Evolutionary conservation across 768 basidiomycete species (phyloP).

Genomic region (Roridomyces roridus): DNA sequence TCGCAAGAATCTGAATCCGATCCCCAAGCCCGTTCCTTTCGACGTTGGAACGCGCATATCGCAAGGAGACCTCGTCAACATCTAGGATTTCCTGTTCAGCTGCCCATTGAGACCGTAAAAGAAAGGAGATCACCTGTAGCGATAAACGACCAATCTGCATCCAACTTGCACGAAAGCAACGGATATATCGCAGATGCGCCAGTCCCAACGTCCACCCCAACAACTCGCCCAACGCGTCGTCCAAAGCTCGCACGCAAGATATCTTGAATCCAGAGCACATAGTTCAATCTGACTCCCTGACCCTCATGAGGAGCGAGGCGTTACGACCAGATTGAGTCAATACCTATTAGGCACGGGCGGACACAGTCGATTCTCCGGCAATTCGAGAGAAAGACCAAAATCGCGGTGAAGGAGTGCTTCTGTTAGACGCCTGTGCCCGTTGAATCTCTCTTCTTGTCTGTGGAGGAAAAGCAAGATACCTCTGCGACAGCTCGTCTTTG

Average conservation of each 20-base stretch:
- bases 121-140: constrained; percentile 63
- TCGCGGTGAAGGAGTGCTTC: constrained; percentile 78
- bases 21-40: constrained; percentile 56
- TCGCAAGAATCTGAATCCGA: constrained; percentile 55
- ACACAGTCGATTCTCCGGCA: constrained; percentile 80
- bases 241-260: constrained; percentile 46
- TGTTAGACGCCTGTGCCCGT: constrained; percentile 68
- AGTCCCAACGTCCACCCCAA: constrained; percentile 87
- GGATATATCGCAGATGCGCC: constrained; percentile 93
- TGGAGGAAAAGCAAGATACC: constrained; percentile 46
- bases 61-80: constrained; percentile 67
- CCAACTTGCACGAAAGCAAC: constrained; percentile 65
- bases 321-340: too few relatives aligned
- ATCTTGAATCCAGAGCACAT: constrained; percentile 86
- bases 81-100: constrained; percentile 54
- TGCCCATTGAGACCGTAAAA: background rate
- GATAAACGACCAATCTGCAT: constrained; percentile 61
- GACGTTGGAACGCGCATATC: constrained; percentile 64
- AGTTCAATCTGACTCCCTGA: constrained; percentile 76
- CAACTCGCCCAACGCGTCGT: constrained; percentile 32
- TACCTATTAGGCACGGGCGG: too few relatives aligned
- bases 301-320: too few relatives aligned
- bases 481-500: constrained; percentile 69
- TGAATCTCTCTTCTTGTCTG: background rate
- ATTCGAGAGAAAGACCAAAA: constrained; percentile 64